These are phyloP conservation scores for Leccinum variicolor DNA, from an alignment of 768 basidiomycete genomes.

Conservation along the genomic window DNA sequence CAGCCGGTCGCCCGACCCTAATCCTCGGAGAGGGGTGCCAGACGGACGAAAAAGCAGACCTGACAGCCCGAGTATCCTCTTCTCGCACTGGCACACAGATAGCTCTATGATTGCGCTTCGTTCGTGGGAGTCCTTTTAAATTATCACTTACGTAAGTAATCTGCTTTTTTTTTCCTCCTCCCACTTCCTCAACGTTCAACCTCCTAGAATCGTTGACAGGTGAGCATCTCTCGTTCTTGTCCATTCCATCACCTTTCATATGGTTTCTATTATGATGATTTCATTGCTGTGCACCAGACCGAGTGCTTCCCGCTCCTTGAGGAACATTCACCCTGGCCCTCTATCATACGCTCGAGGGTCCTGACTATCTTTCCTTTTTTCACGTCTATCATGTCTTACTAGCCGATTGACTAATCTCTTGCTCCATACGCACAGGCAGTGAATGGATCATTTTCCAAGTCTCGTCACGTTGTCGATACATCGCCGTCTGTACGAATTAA, in stretches of 20 bases:
- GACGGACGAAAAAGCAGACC: no score
- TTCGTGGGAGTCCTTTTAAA: no score
- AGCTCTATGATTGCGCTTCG: no score
- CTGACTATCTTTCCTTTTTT: conserved; percentile 17
- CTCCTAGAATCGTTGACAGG: not conserved
- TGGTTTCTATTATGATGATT: no score
- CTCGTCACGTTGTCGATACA: not conserved
- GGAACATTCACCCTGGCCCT: conserved; percentile 24
- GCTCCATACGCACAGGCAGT: not conserved
- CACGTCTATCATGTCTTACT: not conserved
- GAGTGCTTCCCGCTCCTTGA: no score
- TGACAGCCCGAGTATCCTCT: no score
- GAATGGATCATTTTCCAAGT: not conserved
- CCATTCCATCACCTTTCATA: not conserved
- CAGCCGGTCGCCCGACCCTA: no score
- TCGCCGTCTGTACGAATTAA: not conserved
- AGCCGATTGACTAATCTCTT: not conserved
- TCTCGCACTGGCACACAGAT: no score
- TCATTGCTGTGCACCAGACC: conserved; percentile 28
- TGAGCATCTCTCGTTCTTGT: not conserved
- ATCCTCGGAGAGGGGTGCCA: no score
- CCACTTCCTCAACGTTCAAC: no score
- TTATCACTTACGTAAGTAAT: no score
- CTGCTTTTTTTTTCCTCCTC: no score
- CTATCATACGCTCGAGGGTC: conserved; percentile 34